Base-by-base conservation (phyloP, 2,329 filamentous ascomycete genomes). In the Monilinia vaccinii-corymbosi region DNA sequence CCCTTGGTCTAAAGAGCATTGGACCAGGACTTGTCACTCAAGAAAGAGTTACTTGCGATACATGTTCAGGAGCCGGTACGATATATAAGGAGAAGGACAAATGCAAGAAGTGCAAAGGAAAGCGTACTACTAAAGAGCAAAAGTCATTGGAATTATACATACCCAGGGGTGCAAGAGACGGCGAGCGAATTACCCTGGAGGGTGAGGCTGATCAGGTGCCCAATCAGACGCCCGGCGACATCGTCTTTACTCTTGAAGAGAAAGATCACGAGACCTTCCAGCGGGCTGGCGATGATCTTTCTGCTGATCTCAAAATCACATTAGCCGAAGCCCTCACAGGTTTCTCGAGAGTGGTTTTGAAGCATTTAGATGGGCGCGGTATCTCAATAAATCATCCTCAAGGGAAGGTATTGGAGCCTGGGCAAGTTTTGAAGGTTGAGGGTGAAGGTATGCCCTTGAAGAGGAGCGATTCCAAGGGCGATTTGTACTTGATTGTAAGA, bases 61-160 rank as follows among this genome's bases (percentile, higher is more conserved):
- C 87, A 69, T 99, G 94, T 75, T 81, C 86, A 62, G 93, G 92
- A 38, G 82, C 85, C n/a, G 94, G 94, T 7, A 85, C 86, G 71
- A 85, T 92, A 71, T 96, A 86, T 77, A 93, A 93, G 74, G 91
- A 96, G 71, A 97, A 97, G 79, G 94, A 99, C 71, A 90, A 91
- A 72, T 99, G 94, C 80, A 96, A 96, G 81, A 97, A 94, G 79
- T 99, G 94, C 84, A 97, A 97, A 77, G 94, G 94, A 70, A 89
- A 89, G 74, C 84, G 90, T 64, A 91, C 90, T 16, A 84, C 85
- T 48, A 87, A 91, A 69, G 89, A 94, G 75, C 94, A 89, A 75
- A 99, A 97, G 78, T 89, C 93, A 4, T 79, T 99, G 62, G 94
- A 99, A 76, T 87, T 99, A 56, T 97, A 97, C 77, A 96, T 99